phyloP scores from a whole-genome alignment of 2,329 filamentous ascomycete genomes.

The Cladophialophora psammophila region DNA sequence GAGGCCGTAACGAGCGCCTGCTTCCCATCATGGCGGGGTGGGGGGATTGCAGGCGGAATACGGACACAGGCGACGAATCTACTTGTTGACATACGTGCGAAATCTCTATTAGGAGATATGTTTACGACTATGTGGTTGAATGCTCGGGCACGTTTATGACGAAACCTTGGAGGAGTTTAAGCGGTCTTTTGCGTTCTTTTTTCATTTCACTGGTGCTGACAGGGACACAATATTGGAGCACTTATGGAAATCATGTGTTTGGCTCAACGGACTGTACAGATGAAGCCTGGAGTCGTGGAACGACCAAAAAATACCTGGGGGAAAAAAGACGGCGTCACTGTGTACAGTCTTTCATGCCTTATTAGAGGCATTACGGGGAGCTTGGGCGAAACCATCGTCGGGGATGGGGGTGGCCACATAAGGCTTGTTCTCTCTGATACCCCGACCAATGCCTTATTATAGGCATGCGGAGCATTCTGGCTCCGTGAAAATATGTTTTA shows the following conservation, averaged over 20 bases:
- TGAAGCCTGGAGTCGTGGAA: conserved; percentile 23
- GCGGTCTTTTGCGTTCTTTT: conserved; percentile 8
- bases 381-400: conserved; percentile 27
- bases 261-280: conserved; percentile 34
- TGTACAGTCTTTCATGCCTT: conserved; percentile 32
- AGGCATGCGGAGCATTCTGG: conserved; percentile 38
- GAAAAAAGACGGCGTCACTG: conserved; percentile 28
- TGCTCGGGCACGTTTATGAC: conserved; percentile 9
- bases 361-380: conserved; percentile 33
- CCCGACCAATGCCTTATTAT: conserved; percentile 36
- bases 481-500: conserved; percentile 34
- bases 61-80: conserved; percentile 31
- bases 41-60: background rate
- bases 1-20: conserved; percentile 22
- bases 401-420: conserved; percentile 11
- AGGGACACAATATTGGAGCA: conserved; percentile 16
- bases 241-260: conserved; percentile 23
- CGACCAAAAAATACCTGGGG: conserved; percentile 24
- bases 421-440: conserved; percentile 36
- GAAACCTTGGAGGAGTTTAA: conserved; percentile 21
- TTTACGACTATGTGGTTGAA: conserved; percentile 32
- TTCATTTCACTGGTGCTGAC: conserved; percentile 13
- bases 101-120: conserved; percentile 32
- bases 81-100: conserved; percentile 30
- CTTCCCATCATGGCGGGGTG: background rate